Percentiles rank a stretch among this genome's conserved stretches.
Conservation (phyloP, 495 filamentous ascomycete species). For the Lasiosphaeris hirsuta region DNA sequence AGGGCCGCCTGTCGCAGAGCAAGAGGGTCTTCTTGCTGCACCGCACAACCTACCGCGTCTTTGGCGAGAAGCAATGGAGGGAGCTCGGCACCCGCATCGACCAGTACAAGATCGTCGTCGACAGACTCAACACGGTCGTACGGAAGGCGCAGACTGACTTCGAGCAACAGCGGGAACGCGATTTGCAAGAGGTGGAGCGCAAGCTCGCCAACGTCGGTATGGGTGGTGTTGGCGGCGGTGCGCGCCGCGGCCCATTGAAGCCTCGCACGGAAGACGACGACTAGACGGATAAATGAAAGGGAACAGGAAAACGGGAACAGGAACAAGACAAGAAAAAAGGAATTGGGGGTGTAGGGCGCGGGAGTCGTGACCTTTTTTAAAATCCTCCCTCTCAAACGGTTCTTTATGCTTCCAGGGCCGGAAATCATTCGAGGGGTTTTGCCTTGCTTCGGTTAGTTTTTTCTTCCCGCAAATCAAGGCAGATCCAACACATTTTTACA, state of each 20-base stretch:
- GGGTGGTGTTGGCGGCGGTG: conserved; percentile 26
- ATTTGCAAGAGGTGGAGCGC: conserved; percentile 54
- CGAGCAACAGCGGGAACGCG: conserved; percentile 55
- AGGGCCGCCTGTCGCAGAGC: conserved; percentile 89
- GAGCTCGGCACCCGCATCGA: conserved; percentile 86
- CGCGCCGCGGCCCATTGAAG: conserved; percentile 25
- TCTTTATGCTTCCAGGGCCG: too few relatives aligned
- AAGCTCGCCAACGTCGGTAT: conserved; percentile 47
- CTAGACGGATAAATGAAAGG: conserved; percentile 23
- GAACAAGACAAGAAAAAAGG: too few relatives aligned
- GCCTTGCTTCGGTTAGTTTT: too few relatives aligned
- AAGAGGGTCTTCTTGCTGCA: conserved; percentile 92
- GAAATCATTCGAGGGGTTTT: too few relatives aligned
- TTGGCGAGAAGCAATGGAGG: conserved; percentile 96
- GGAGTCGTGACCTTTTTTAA: too few relatives aligned
- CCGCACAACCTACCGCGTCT: conserved; percentile 89
- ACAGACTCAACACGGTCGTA: conserved; percentile 70
- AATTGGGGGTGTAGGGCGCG: too few relatives aligned
- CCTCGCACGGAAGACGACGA: conserved; percentile 49
- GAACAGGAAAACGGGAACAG: too few relatives aligned
- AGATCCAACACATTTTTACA: too few relatives aligned
- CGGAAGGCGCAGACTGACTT: conserved; percentile 71
- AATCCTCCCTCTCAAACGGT: too few relatives aligned
- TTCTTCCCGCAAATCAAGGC: too few relatives aligned
- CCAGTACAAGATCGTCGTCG: conserved; percentile 78